Base-by-base conservation (phyloP, 495 filamentous ascomycete genomes). In the Xylaria nigripes region DNA sequence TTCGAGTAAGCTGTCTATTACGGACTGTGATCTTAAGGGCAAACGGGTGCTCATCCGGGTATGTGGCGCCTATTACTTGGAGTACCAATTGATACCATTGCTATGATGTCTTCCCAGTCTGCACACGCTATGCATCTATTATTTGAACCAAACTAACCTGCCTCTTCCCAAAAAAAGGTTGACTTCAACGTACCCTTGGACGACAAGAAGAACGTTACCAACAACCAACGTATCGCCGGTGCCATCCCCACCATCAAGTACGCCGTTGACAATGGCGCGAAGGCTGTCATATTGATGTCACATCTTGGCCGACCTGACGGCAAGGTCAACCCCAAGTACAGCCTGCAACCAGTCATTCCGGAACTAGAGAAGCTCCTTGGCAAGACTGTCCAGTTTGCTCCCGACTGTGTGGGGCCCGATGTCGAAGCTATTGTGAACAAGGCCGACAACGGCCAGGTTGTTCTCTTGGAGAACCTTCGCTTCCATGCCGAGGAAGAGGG, bases 141-240 rank as follows among this genome's bases (percentile, higher is more conserved):
- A n/a, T 10, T 21, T 36, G 45, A 45, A 50, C 58, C 65, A 41
- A 66, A 54, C 13, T 18, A 13, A 40, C 16, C 36, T n/a, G 3
- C 9, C 36, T 36, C 19, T 16, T 23, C 10, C 10, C 9, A n/a
- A 6, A 30, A 13, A 41, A 65, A 96, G 92, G 92, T 99, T 62
- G 93, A 99, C 78, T 99, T 99, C 83, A 99, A 99, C 75, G 93
- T 99, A 47, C 93, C 93, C 60, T 89, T 96, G 68, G 88, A 97
- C 68, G 80, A 76, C 58, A 76, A 90, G 56, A 86, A 86, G 78
- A 90, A 92, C n/a, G 81, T 96, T 69, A 96, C 93, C 69, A 97
- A 97, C 81, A 87, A 85, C 71, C 94, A 97, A 74, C 92, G 93
- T 73, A 97, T 99, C 63, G 92, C 90, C 68, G 93, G 93, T 68